Evolutionary conservation across 2,329 filamentous ascomycete species (phyloP).

Genomic region (Pestalotiopsis sp.): DNA sequence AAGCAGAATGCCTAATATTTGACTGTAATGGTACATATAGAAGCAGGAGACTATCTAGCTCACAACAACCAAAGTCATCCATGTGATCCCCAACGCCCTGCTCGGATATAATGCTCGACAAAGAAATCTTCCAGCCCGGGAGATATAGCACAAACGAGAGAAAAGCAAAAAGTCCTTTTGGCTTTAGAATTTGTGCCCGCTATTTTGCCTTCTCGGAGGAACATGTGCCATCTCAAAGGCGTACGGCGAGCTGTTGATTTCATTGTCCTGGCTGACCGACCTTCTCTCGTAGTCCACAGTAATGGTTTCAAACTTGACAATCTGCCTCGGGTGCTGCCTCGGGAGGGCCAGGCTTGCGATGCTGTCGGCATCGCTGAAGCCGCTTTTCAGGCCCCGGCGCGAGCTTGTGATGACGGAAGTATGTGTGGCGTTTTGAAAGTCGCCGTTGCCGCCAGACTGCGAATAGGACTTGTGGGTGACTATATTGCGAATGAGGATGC

Average conservation of each 20-base stretch:
- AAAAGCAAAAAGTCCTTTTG: too few species aligned
- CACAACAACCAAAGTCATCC: not conserved
- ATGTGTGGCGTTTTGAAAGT: not conserved
- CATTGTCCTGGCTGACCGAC: slow-evolving; percentile 2
- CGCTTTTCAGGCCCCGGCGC: not conserved
- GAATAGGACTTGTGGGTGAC: slow-evolving; percentile 10
- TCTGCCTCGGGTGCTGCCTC: slow-evolving; percentile 4
- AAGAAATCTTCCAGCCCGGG: not conserved
- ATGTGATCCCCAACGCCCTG: not conserved
- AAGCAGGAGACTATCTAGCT: not conserved
- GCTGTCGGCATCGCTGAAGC: not conserved
- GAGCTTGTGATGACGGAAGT: slow-evolving; percentile 7
- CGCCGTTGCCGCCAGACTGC: slow-evolving; percentile 2
- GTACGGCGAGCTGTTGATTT: not conserved
- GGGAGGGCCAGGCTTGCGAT: slow-evolving; percentile 1
- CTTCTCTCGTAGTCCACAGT: slow-evolving; percentile 10
- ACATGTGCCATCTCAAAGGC: slow-evolving; percentile 7
- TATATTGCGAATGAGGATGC: slow-evolving; percentile 10
- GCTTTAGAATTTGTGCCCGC: not conserved
- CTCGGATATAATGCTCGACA: not conserved
- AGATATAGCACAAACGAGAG: not conserved
- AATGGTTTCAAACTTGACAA: slow-evolving; percentile 7
- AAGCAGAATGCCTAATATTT: not conserved
- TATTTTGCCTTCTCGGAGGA: slow-evolving; percentile 1
- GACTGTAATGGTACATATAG: not conserved